Evolutionary conservation across 306 rosid genomes (phyloP).

Genomic region (Cyclanthera cordifolia): DNA sequence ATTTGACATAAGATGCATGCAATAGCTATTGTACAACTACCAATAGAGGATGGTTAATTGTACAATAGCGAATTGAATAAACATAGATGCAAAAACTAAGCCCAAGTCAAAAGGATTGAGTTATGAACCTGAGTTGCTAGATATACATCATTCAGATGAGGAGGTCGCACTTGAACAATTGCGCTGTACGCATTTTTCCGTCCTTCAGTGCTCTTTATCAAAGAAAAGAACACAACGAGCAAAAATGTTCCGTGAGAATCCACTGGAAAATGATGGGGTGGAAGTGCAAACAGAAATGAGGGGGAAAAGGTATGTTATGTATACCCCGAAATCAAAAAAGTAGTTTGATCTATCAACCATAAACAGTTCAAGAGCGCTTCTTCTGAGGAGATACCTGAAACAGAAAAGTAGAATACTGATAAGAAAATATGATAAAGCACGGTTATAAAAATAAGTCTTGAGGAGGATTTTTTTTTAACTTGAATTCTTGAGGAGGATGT

Average conservation of each 20-base stretch:
- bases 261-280: background rate
- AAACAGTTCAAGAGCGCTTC: constrained; percentile 93
- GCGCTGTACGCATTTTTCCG: constrained; percentile 89
- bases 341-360: constrained; percentile 85
- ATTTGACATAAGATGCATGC: background rate
- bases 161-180: constrained; percentile 80
- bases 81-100: background rate
- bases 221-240: constrained; percentile 9
- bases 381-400: constrained; percentile 79
- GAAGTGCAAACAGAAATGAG: background rate
- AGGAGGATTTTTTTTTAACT: too few relatives aligned
- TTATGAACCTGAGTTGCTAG: constrained; percentile 79
- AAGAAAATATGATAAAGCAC: background rate
- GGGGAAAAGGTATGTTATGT: background rate
- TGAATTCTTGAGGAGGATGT: background rate
- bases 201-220: constrained; percentile 59
- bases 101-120: background rate
- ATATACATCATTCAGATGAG: constrained; percentile 75
- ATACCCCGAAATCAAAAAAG: constrained; percentile 97
- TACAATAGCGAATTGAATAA: background rate
- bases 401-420: background rate
- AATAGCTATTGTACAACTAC: background rate
- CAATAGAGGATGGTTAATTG: constrained; percentile 2
- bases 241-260: background rate
- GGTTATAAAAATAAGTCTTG: background rate